A percentile compares a stretch with the other conserved stretches of the same genome.
Evolutionary conservation across 352 stramenopile genomes (phyloP).

Genomic region (Globisporangium spinosum): DNA sequence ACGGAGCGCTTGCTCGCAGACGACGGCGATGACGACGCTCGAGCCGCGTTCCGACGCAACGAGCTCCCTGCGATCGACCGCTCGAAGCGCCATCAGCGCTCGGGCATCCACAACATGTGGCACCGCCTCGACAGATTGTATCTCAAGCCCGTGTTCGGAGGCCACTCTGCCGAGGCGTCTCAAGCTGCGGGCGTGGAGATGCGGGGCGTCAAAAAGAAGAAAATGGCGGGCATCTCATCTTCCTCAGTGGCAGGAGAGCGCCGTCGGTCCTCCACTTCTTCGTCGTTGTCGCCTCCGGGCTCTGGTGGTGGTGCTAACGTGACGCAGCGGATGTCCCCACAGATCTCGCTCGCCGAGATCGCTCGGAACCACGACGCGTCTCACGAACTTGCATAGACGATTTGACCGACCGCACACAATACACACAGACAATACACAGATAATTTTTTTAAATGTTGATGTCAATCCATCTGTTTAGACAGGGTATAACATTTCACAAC

Average conservation of each 20-base stretch:
- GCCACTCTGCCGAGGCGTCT: conserved; percentile 13
- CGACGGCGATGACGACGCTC: conserved; percentile 28
- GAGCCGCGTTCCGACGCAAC: conserved; percentile 26
- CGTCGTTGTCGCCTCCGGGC: background rate
- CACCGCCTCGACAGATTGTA: conserved; percentile 66
- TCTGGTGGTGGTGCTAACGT: background rate
- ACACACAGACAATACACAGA: background rate
- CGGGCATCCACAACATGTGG: conserved; percentile 61
- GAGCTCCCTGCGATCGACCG: conserved; percentile 28
- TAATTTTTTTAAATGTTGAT: background rate
- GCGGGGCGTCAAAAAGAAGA: background rate
- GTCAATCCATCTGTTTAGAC: background rate
- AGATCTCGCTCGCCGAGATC: conserved; percentile 53
- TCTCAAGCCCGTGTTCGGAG: conserved; percentile 69
- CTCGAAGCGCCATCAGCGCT: conserved; percentile 28
- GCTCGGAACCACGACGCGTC: conserved; percentile 43
- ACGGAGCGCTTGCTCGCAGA: conserved; percentile 51
- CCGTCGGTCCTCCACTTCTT: background rate
- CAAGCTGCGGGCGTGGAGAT: conserved; percentile 10
- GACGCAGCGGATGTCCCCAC: conserved; percentile 22
- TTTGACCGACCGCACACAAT: background rate
- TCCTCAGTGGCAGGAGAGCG: background rate
- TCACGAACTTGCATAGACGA: conserved; percentile 29
- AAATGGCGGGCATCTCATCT: conserved; percentile 10
- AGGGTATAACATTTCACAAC: conserved; percentile 1